Percentiles rank a stretch among this genome's conserved stretches.
Conservation (phyloP, 176 grass and related monocot genomes). For the Avena insularis region DNA sequence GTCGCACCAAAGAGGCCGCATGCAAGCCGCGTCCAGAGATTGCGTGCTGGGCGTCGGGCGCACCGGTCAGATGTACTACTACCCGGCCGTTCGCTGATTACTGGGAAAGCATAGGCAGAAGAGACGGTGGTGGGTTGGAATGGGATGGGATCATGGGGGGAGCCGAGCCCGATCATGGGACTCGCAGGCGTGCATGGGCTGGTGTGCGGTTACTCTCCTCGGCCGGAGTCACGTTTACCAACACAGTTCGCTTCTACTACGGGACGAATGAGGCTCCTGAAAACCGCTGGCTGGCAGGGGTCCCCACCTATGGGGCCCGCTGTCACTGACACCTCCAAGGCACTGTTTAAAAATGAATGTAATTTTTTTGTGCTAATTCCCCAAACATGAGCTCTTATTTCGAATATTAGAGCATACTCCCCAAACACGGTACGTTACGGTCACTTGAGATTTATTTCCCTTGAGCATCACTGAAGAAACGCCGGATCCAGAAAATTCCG, state of each 20-base stretch:
- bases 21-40: neutral
- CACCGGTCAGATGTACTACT: neutral
- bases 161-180: neutral
- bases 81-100: neutral
- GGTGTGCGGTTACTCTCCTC: neutral
- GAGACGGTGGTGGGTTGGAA: neutral
- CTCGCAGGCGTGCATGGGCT: neutral
- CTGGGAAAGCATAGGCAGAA: slow-evolving; percentile 15
- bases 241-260: neutral
- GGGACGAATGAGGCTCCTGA: neutral
- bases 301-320: neutral
- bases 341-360: neutral
- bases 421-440: too few relatives aligned
- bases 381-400: too few relatives aligned
- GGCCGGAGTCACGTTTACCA: neutral
- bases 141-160: neutral
- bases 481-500: too few relatives aligned
- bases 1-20: too few relatives aligned
- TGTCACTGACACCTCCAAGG: neutral
- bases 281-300: neutral
- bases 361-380: too few relatives aligned
- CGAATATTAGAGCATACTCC: too few relatives aligned
- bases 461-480: too few relatives aligned
- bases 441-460: too few relatives aligned
- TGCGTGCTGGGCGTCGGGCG: neutral